Conservation (phyloP, 345 rosid species). For the Dimocarpus longan region DNA sequence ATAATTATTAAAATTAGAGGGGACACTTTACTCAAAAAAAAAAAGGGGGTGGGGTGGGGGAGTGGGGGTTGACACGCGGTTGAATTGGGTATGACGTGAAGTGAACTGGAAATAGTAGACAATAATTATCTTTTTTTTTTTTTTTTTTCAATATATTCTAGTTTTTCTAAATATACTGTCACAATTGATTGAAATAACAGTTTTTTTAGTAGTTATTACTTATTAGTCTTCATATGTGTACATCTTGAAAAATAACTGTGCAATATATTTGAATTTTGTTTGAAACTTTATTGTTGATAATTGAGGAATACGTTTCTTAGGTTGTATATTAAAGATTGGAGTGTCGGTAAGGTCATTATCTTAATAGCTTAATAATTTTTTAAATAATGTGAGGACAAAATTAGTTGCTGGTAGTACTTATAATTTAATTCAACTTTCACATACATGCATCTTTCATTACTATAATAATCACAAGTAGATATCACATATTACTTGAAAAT, state of each 20-base stretch:
- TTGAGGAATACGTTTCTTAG: slow-evolving; percentile 11
- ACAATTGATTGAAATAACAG: neutral
- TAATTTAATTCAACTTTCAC: slow-evolving; percentile 21
- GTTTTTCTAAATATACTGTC: neutral
- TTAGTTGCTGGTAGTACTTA: slow-evolving; percentile 25
- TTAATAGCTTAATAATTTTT: neutral
- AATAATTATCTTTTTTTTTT: neutral
- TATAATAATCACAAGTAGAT: slow-evolving; percentile 18
- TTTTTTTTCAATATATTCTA: neutral
- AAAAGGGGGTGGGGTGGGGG: too few species aligned
- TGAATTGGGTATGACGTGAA: slow-evolving; percentile 36
- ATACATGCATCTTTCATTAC: slow-evolving; percentile 3
- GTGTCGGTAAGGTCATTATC: slow-evolving; percentile 36
- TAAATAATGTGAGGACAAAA: slow-evolving; percentile 31
- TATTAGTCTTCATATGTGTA: neutral
- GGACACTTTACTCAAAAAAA: too few species aligned
- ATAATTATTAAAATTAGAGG: slow-evolving; percentile 2
- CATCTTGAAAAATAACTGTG: neutral
- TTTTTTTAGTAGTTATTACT: neutral
- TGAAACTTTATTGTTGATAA: neutral
- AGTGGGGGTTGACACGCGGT: neutral
- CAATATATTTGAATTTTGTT: neutral
- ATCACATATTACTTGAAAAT: neutral
- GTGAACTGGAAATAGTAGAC: slow-evolving; percentile 18
- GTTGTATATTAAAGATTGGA: neutral